These are phyloP conservation scores for Stevia rebaudiana DNA, from an alignment of 140 eudicot species.

Conservation along the genomic window DNA sequence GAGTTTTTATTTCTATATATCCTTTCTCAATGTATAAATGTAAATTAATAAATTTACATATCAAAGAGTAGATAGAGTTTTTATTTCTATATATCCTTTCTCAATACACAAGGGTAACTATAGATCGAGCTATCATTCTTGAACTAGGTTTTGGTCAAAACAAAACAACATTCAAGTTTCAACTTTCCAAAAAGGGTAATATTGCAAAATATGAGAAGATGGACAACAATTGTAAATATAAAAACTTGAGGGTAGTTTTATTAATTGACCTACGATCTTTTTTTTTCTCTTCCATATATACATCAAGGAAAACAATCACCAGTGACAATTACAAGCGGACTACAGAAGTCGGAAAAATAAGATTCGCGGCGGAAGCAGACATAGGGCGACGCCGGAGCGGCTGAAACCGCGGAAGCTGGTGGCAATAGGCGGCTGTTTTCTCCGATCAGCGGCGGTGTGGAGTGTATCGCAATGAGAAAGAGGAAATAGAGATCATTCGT, in stretches of 20 bases:
- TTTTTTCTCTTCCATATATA: background rate
- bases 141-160: background rate
- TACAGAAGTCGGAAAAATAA: slow-evolving; percentile 12
- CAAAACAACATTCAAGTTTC: background rate
- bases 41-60: too few species aligned
- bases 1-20: too few species aligned
- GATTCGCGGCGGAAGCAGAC: slow-evolving; percentile 33
- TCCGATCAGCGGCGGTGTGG: slow-evolving; percentile 25
- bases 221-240: background rate
- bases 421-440: background rate
- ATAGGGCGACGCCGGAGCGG: slow-evolving; percentile 27
- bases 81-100: too few species aligned
- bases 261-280: slow-evolving; percentile 10
- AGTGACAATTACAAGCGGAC: slow-evolving; percentile 19
- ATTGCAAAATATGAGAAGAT: background rate
- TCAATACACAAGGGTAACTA: too few species aligned
- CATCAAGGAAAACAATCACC: background rate
- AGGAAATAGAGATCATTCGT: slow-evolving; percentile 1
- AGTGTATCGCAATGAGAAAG: background rate
- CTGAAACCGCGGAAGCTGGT: slow-evolving; percentile 22
- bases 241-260: slow-evolving; percentile 4
- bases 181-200: background rate
- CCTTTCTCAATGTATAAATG: too few species aligned
- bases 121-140: too few species aligned
- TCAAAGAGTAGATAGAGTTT: too few species aligned